Conservation (phyloP, 805 yeast genomes). For the Clavispora carvajalis region DNA sequence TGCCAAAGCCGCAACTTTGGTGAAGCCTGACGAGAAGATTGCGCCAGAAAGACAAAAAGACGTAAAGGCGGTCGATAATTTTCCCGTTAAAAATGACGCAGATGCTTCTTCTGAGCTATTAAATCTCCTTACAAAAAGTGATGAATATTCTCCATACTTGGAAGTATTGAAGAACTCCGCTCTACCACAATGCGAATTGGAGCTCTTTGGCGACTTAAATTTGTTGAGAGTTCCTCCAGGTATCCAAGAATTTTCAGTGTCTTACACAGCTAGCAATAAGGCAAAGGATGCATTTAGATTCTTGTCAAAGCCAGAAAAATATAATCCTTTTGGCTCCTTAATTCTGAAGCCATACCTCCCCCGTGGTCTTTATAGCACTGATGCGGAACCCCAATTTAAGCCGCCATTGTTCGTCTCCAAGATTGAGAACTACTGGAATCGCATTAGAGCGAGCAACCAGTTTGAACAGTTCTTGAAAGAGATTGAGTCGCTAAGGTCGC, state of each 20-base stretch:
- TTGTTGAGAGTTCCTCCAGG: conserved; percentile 38
- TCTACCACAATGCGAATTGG: conserved; percentile 26
- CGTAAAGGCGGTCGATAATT: background rate
- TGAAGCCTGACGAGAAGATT: conserved; percentile 2
- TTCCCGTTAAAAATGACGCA: conserved; percentile 4
- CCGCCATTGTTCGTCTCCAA: conserved; percentile 33
- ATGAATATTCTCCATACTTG: conserved; percentile 15
- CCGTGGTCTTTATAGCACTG: conserved; percentile 8
- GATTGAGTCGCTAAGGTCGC: conserved; percentile 19
- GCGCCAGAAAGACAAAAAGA: background rate
- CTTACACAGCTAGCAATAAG: conserved; percentile 32
- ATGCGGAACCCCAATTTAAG: conserved; percentile 10
- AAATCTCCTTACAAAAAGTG: conserved; percentile 16
- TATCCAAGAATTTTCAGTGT: conserved; percentile 36
- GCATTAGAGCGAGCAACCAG: conserved; percentile 26
- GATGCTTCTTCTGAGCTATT: conserved; percentile 15
- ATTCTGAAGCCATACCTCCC: conserved; percentile 35
- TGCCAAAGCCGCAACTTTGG: conserved; percentile 4
- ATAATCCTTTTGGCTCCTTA: conserved; percentile 23
- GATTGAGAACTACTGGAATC: conserved; percentile 38
- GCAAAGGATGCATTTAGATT: conserved; percentile 12
- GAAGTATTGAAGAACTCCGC: conserved; percentile 28
- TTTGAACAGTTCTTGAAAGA: conserved; percentile 31
- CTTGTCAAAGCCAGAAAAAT: conserved; percentile 13
- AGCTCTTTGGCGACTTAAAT: conserved; percentile 30